Conservation (phyloP, 805 yeast species). For the Candida glaebosa region DNA sequence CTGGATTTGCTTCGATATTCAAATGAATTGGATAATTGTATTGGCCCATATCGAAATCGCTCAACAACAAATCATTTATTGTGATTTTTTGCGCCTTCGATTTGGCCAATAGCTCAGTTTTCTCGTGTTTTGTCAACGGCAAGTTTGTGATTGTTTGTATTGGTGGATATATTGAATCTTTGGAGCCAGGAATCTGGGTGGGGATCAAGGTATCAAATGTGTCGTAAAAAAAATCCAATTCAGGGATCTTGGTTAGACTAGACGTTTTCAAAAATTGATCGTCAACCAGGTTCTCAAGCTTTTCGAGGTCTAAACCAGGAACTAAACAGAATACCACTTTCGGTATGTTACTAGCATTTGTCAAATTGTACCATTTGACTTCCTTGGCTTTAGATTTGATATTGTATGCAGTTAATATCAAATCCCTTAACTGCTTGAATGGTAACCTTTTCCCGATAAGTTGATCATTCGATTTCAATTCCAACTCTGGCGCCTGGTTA, state of each 20-base stretch:
- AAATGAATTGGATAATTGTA: slow-evolving; percentile 61
- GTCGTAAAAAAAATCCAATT: slow-evolving; percentile 31
- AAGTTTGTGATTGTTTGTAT: slow-evolving; percentile 52
- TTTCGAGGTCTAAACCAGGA: slow-evolving; percentile 57
- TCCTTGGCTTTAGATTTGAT: slow-evolving; percentile 5
- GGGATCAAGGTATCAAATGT: slow-evolving; percentile 46
- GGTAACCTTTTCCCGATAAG: slow-evolving; percentile 12
- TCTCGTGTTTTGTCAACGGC: slow-evolving; percentile 58
- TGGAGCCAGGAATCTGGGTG: slow-evolving; percentile 63
- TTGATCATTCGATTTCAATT: slow-evolving; percentile 9
- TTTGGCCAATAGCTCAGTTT: slow-evolving; percentile 31
- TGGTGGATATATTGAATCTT: slow-evolving; percentile 51
- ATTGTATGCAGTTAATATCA: slow-evolving; percentile 14
- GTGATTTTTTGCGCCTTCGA: slow-evolving; percentile 36
- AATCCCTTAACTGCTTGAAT: slow-evolving; percentile 15
- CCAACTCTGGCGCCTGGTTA: slow-evolving; percentile 18
- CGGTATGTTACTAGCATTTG: slow-evolving; percentile 45
- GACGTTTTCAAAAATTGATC: slow-evolving; percentile 5
- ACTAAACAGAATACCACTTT: slow-evolving; percentile 56
- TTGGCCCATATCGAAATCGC: slow-evolving; percentile 43
- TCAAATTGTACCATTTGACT: slow-evolving; percentile 47
- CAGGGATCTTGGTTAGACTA: slow-evolving; percentile 10
- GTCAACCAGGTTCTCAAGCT: slow-evolving; percentile 14
- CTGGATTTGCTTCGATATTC: slow-evolving; percentile 5
- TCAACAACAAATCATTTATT: slow-evolving; percentile 52